Evolutionary conservation across 257 asterid genomes (phyloP), one percentile per base, ranked within the genome.

Genomic region (Misopates orontium): DNA sequence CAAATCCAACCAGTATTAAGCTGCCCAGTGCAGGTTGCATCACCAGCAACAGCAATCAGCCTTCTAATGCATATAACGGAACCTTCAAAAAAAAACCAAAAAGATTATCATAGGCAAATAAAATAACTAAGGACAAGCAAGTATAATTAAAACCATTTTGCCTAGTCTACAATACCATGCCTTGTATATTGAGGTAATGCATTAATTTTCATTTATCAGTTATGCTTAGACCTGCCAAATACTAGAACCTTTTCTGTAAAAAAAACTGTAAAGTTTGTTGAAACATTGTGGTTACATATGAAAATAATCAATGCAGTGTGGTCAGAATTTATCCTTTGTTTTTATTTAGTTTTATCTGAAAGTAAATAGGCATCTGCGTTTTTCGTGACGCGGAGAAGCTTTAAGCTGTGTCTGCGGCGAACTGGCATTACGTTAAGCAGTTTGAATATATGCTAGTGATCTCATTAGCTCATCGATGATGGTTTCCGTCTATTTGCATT

Each of bases 41-140:
- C 23, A 68, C 60, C 66, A 32, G 32, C 17, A 32, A 60, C 77
- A 70, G 64, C 57, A 54, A 36, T 83, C 78, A 90, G 82, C 95
- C 93, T 74, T 86, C 95, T 67, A 87, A 71, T 44, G 95, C 90
- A 77, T 79, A 83, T 57, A 92, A 73, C 15, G 85, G 93, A 51
- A 81, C 87, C 96, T 90, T 77, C 74, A 79, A 64, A 57, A 59
- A 60, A 42, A 74, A 66, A 71, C 14, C 70, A 70, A 25, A 64
- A 44, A n/a, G n/a, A 61, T 63, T 10, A 25, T 58, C 63, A 61
- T 63, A 56, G n/a, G 17, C 55, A 55, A 54, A 19, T 22, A 25
- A 58, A 49, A 55, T 56, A 42, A 41, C 49, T 36, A 22, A 52
- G 16, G 32, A 62, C 32, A 58, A 42, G 41, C 51, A 23, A 45